Percentiles rank a stretch among this genome's conserved stretches.
These are phyloP conservation scores for Apiospora aurea DNA, from an alignment of 2,329 filamentous ascomycete genomes.

Conservation along the genomic window DNA sequence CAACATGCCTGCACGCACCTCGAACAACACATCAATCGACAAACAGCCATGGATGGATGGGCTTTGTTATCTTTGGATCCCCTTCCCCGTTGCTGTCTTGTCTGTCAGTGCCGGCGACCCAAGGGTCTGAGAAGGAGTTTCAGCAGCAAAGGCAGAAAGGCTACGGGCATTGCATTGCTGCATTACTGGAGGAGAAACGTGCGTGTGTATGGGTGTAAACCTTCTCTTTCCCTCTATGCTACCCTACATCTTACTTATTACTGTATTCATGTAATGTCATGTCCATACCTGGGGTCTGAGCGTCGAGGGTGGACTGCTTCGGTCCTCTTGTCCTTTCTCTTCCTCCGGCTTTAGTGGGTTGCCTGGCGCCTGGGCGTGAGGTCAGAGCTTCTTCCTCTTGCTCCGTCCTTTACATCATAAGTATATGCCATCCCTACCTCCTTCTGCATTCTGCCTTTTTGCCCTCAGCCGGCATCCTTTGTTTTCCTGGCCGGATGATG, in stretches of 20 bases:
- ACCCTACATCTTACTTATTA: no score
- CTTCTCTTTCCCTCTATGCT: not conserved
- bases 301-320: not conserved
- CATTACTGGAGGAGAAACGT: constrained; percentile 15
- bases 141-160: not conserved
- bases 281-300: not conserved
- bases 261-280: no score
- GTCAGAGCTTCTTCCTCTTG: not conserved
- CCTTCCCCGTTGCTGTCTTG: not conserved
- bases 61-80: not conserved
- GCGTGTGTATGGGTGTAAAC: constrained; percentile 6
- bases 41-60: not conserved
- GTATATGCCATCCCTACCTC: no score
- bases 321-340: not conserved
- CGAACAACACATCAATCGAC: constrained; percentile 10
- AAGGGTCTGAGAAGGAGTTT: constrained; percentile 1
- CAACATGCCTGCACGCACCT: not conserved
- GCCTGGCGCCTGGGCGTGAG: not conserved
- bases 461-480: not conserved
- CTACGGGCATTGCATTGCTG: not conserved
- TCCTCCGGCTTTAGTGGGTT: not conserved
- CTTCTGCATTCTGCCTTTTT: not conserved
- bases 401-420: constrained; percentile 1
- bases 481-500: not conserved
- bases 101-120: no score